Evolutionary conservation across 2,329 filamentous ascomycete species (phyloP).

Genomic region (Emmonsiellopsis sp.): DNA sequence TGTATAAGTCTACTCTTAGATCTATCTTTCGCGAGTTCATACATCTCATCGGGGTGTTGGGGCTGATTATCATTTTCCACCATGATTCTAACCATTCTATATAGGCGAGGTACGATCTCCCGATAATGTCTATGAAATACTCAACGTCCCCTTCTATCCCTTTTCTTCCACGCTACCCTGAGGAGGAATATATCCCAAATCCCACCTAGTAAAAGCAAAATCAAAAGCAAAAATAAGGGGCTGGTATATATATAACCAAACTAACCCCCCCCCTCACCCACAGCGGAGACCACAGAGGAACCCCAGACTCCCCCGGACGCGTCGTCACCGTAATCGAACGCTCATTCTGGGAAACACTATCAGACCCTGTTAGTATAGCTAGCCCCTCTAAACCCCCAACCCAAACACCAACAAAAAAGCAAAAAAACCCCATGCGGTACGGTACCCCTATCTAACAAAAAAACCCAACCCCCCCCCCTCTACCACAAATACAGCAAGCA

Average conservation of each 20-base stretch:
- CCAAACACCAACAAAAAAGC: not conserved
- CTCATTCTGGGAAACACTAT: conserved; percentile 62
- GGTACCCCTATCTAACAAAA: not conserved
- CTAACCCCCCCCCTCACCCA: not conserved
- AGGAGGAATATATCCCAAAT: no score
- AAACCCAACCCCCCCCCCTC: no score
- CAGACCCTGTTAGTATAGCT: conserved; percentile 5
- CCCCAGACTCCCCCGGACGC: conserved; percentile 73
- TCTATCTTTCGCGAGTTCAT: not conserved
- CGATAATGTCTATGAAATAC: not conserved
- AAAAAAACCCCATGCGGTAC: not conserved
- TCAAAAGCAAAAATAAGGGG: no score
- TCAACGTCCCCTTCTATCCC: not conserved
- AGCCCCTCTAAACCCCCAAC: not conserved
- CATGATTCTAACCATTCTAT: no score
- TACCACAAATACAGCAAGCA: conserved; percentile 19
- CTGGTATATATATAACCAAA: not conserved
- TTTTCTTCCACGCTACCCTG: not conserved
- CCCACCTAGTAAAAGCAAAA: no score
- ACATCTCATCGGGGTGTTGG: no score
- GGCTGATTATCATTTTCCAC: not conserved
- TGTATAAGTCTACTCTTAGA: not conserved
- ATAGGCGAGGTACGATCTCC: no score
- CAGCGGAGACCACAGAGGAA: conserved; percentile 92
- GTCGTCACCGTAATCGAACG: conserved; percentile 88